Percentiles rank a stretch among this genome's conserved stretches.
phyloP scores from a whole-genome alignment of 1,284 basidiomycete genomes.

The Ceraceosorus guamensis region DNA sequence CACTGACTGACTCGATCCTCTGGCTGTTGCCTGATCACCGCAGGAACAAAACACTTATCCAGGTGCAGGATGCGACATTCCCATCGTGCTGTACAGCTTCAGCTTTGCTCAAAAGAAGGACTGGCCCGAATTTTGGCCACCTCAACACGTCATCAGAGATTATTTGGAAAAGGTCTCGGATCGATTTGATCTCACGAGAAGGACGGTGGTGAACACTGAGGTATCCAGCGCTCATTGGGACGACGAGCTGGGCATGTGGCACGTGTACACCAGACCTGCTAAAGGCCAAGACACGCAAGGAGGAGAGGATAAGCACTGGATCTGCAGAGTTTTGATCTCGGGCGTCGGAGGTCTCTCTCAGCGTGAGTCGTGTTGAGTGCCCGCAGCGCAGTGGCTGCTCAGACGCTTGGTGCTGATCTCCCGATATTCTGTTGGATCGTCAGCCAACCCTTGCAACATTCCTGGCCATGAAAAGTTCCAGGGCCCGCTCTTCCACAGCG shows the following conservation, averaged over 20 bases:
- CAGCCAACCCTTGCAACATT: constrained; percentile 35
- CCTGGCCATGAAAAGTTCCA: constrained; percentile 39
- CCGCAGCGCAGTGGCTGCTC: no score
- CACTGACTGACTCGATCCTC: no score
- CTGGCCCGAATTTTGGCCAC: constrained; percentile 36
- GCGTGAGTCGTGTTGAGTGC: constrained; percentile 5
- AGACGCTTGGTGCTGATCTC: no score
- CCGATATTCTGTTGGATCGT: not conserved
- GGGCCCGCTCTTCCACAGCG: constrained; percentile 46
- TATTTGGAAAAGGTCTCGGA: constrained; percentile 36
- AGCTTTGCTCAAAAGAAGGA: constrained; percentile 41
- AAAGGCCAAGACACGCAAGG: constrained; percentile 7
- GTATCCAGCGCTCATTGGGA: constrained; percentile 37
- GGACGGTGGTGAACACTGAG: constrained; percentile 32
- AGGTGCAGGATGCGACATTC: constrained; percentile 41
- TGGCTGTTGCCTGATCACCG: no score
- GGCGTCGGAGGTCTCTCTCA: constrained; percentile 42
- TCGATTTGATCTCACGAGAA: constrained; percentile 25
- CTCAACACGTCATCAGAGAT: constrained; percentile 32
- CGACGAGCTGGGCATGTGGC: constrained; percentile 36
- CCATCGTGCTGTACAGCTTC: constrained; percentile 44
- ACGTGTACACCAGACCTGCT: constrained; percentile 22
- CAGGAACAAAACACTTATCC: constrained; percentile 26
- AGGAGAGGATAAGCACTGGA: constrained; percentile 30
- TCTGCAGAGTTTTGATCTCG: constrained; percentile 38